Evolutionary conservation across 495 filamentous ascomycete species (phyloP).

Genomic region (Hamigera avellanea): DNA sequence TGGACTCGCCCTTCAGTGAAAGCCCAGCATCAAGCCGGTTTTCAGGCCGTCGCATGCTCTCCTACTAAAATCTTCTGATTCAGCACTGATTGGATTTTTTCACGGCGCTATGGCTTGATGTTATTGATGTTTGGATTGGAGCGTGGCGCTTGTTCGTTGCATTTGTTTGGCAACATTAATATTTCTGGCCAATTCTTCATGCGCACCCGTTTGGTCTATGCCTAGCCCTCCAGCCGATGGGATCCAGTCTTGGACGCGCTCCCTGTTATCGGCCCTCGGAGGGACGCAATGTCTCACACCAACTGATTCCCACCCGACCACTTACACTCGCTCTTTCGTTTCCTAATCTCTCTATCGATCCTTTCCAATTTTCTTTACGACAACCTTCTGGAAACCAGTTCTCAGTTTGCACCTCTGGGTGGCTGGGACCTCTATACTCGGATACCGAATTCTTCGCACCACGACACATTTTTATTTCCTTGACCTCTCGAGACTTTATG

Average conservation of each 20-base stretch:
- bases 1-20: constrained; percentile 41
- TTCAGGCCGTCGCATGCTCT: constrained; percentile 58
- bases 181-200: not conserved
- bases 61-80: constrained; percentile 37
- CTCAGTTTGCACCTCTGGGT: too few relatives aligned
- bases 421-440: too few relatives aligned
- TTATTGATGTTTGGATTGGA: constrained; percentile 13
- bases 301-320: not conserved
- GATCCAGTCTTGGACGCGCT: too few relatives aligned
- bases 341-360: not conserved
- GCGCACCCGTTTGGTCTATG: not conserved
- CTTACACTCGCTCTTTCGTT: not conserved
- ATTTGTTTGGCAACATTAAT: not conserved
- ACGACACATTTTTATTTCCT: too few relatives aligned
- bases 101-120: constrained; percentile 9
- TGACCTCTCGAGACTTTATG: too few relatives aligned
- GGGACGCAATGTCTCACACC: too few relatives aligned
- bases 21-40: constrained; percentile 43
- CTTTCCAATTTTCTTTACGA: not conserved
- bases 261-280: too few relatives aligned
- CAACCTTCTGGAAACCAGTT: too few relatives aligned
- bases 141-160: constrained; percentile 13
- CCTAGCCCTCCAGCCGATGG: not conserved
- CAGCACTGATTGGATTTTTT: constrained; percentile 1
- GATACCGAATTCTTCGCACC: too few relatives aligned